These are phyloP conservation scores for Rosa chinensis DNA, from an alignment of 306 rosid genomes.

Conservation along the genomic window DNA sequence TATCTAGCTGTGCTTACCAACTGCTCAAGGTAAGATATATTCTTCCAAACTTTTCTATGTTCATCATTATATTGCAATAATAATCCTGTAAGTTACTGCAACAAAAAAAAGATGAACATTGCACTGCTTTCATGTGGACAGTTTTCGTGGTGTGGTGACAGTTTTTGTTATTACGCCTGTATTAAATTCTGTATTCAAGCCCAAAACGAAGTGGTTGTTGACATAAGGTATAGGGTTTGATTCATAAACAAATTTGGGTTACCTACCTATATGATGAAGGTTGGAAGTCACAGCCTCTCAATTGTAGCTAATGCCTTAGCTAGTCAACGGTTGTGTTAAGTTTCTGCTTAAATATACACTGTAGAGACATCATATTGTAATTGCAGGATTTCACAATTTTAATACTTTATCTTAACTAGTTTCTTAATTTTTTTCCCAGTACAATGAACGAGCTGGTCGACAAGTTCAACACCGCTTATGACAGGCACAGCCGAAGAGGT, in stretches of 20 bases:
- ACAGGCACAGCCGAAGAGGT: conserved; percentile 90
- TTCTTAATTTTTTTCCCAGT: conserved; percentile 11
- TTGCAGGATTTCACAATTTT: neutral
- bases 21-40: conserved; percentile 79
- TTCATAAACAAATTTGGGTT: neutral
- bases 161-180: neutral
- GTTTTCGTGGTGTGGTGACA: neutral
- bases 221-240: neutral
- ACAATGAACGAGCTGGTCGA: conserved; percentile 62
- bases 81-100: neutral
- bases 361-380: neutral
- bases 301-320: neutral
- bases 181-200: neutral
- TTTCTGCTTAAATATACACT: neutral
- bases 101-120: neutral
- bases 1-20: conserved; percentile 94
- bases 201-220: neutral
- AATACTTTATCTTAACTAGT: neutral
- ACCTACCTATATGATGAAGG: neutral
- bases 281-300: neutral
- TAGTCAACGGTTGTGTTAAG: neutral
- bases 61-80: neutral
- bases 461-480: conserved; percentile 82
- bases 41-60: neutral
- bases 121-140: neutral